phyloP scores from a whole-genome alignment of 176 grass and related monocot species.

The Microstegium vimineum region DNA sequence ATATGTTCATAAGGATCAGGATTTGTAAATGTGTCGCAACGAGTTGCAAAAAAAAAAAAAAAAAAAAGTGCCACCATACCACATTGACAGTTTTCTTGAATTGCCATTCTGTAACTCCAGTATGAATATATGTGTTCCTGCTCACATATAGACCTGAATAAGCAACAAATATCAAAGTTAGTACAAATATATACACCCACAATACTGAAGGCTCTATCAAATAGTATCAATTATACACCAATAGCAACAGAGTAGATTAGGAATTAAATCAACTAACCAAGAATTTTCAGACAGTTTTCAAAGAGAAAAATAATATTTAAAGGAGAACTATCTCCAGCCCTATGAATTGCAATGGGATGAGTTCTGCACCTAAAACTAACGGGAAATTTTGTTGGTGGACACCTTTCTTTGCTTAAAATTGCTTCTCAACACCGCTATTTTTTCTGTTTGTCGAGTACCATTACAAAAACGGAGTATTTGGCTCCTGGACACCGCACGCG shows the following conservation, averaged over 20 bases:
- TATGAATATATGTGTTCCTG: conserved; percentile 96
- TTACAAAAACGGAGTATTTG: no score
- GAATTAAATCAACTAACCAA: background rate
- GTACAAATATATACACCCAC: background rate
- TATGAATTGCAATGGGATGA: background rate
- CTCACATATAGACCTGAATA: conserved; percentile 93
- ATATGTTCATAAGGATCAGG: background rate
- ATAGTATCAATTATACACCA: conserved; percentile 7
- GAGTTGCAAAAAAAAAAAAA: conserved; percentile 8
- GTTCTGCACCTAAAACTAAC: background rate
- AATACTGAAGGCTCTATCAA: background rate
- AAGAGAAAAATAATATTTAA: background rate
- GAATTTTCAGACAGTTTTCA: background rate
- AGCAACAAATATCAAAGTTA: conserved; percentile 15
- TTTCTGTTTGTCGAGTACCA: no score
- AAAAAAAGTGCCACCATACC: conserved; percentile 49
- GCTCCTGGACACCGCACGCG: no score
- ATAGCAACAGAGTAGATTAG: background rate
- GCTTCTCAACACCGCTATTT: no score
- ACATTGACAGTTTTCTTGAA: conserved; percentile 96
- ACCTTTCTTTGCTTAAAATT: no score
- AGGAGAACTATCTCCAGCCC: background rate
- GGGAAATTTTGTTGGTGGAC: no score
- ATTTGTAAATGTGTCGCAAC: background rate
- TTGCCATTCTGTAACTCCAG: conserved; percentile 88